phyloP scores from a whole-genome alignment of 2,329 filamentous ascomycete genomes.

The Akanthomyces muscarius region DNA sequence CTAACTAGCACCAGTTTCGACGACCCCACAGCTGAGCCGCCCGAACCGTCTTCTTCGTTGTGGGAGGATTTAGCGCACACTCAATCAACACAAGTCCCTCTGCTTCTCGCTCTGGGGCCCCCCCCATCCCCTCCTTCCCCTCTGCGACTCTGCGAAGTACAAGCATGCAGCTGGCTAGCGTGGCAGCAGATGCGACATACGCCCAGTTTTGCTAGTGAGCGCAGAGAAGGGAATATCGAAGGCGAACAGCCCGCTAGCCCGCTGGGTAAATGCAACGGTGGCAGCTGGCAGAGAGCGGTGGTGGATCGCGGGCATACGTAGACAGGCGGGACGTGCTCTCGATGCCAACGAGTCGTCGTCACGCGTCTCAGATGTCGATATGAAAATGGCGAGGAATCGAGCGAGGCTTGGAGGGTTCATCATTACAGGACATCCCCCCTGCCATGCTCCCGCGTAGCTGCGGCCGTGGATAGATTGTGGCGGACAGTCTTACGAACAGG shows the following conservation, averaged over 20 bases:
- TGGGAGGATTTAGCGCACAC: background rate
- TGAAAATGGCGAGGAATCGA: background rate
- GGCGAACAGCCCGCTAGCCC: constrained; percentile 2
- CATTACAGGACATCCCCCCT: background rate
- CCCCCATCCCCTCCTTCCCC: background rate
- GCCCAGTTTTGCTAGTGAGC: background rate
- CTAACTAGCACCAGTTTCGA: background rate
- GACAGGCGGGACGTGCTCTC: background rate
- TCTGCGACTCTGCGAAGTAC: background rate
- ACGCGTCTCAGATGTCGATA: background rate
- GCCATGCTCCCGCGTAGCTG: background rate
- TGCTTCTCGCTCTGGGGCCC: background rate
- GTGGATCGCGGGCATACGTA: constrained; percentile 7
- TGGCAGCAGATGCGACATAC: background rate
- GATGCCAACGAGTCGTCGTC: background rate
- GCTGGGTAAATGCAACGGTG: constrained; percentile 7
- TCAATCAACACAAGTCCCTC: background rate
- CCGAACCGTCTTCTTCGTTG: constrained; percentile 12
- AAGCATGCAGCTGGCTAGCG: background rate
- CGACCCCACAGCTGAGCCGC: constrained; percentile 2
- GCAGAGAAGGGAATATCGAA: background rate
- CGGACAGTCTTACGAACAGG: background rate
- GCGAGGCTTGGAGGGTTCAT: background rate
- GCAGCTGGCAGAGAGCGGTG: background rate
- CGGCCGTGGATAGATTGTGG: background rate